Evolutionary conservation across 78 protist species (phyloP), one percentile per base, ranked within the genome.

Genomic region (Polysphondylium violaceum): DNA sequence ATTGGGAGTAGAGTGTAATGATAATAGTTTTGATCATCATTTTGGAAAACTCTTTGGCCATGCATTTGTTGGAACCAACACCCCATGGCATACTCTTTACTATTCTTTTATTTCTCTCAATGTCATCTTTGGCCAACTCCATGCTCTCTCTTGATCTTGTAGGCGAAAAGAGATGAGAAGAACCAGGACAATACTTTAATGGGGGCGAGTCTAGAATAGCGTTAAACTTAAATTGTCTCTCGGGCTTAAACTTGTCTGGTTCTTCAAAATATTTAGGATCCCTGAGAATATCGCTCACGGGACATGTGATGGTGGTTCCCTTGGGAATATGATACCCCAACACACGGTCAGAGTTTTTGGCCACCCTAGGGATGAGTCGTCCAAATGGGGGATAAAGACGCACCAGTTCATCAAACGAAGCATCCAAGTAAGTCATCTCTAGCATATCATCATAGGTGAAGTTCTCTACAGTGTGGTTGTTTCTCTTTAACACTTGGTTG

Each of bases 181-280:
- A n/a, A n/a, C n/a, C n/a, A n/a, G n/a, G n/a, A n/a, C n/a, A n/a
- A n/a, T n/a, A n/a, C n/a, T n/a, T n/a, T n/a, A n/a, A n/a, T n/a
- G n/a, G n/a, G n/a, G n/a, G n/a, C n/a, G n/a, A n/a, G n/a, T n/a
- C n/a, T n/a, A n/a, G n/a, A 38, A 23, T 38, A 23, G 61, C 7
- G 19, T 44, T 21, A 43, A 65, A 65, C n/a, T 36, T 65, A 23
- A 43, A 69, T 43, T 43, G 58, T 59, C 79, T 60, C 43, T 83
- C 91, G 2, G 79, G 79, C 19, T 68, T 79, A 33, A 79, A 79
- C 33, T 53, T 16, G 11, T 69, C n/a, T 63, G 91, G 91, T n/a
- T 69, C 64, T 14, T 41, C 2, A 44, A 69, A 69, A 1, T 33
- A 23, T 19, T 29, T 31, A 44, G 91, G 72, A 44, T 83, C 67